phyloP scores from a whole-genome alignment of 306 rosid species.

The Canavalia gladiata region DNA sequence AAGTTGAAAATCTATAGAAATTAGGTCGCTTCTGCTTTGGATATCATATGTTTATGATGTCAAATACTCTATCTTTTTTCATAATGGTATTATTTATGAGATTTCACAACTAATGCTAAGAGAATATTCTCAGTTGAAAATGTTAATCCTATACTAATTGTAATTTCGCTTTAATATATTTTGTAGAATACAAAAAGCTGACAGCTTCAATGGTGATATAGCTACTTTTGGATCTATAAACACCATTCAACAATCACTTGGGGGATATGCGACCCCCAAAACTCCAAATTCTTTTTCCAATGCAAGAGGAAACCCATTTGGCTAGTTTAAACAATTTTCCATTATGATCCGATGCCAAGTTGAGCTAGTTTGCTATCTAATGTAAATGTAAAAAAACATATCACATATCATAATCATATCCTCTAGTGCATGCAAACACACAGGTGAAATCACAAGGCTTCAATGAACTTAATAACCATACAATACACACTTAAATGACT shows the following conservation, averaged over 20 bases:
- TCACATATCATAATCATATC: background rate
- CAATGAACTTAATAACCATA: background rate
- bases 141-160: background rate
- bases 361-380: background rate
- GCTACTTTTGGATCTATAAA: conserved; percentile 45
- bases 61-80: background rate
- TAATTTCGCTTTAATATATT: conserved; percentile 16
- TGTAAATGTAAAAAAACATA: conserved; percentile 26
- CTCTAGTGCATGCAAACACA: background rate
- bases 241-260: conserved; percentile 51
- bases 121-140: conserved; percentile 5
- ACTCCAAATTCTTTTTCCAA: conserved; percentile 50
- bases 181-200: conserved; percentile 55
- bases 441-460: background rate
- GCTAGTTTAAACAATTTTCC: conserved; percentile 41
- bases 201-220: conserved; percentile 46
- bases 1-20: too few species aligned
- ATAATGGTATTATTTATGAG: background rate
- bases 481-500: conserved; percentile 7
- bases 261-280: conserved; percentile 42
- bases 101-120: conserved; percentile 2
- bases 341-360: conserved; percentile 10
- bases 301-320: conserved; percentile 77
- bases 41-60: background rate
- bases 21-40: too few species aligned